Conservation (phyloP, 305 asterid species). For the Salvia sclarea region DNA sequence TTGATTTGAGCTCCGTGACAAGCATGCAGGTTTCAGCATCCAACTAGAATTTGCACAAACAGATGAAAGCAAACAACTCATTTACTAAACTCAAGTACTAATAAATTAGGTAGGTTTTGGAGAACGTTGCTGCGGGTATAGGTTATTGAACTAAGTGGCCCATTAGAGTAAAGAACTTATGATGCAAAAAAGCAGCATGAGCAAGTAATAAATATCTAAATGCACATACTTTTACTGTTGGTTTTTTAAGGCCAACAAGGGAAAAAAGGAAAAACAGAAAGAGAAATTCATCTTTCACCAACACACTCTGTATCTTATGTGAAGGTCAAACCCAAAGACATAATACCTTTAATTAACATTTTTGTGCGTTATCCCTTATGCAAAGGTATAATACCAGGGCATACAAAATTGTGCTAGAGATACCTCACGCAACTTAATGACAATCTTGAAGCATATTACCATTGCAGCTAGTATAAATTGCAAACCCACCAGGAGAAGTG, state of each 20-base stretch:
- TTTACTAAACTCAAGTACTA: no score
- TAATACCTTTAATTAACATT: background rate
- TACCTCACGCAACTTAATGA: constrained; percentile 11
- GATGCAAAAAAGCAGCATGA: no score
- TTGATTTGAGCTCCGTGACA: no score
- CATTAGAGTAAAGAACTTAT: no score
- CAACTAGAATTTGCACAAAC: no score
- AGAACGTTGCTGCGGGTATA: no score
- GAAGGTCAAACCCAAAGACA: constrained; percentile 4
- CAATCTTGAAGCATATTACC: constrained; percentile 15
- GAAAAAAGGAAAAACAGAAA: background rate
- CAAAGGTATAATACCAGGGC: background rate
- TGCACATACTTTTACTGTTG: background rate
- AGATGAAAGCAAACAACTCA: no score
- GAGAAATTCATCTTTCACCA: background rate
- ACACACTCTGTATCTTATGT: background rate
- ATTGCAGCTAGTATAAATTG: constrained; percentile 5
- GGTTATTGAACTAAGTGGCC: no score
- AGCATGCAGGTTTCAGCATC: no score
- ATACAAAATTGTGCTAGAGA: constrained; percentile 15
- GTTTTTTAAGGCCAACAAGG: no score
- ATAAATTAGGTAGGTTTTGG: no score
- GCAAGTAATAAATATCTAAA: background rate
- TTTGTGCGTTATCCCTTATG: constrained; percentile 7
- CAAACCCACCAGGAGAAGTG: constrained; percentile 7